These are phyloP conservation scores for Septoria linicola DNA, from an alignment of 2,329 filamentous ascomycete genomes.

Conservation along the genomic window DNA sequence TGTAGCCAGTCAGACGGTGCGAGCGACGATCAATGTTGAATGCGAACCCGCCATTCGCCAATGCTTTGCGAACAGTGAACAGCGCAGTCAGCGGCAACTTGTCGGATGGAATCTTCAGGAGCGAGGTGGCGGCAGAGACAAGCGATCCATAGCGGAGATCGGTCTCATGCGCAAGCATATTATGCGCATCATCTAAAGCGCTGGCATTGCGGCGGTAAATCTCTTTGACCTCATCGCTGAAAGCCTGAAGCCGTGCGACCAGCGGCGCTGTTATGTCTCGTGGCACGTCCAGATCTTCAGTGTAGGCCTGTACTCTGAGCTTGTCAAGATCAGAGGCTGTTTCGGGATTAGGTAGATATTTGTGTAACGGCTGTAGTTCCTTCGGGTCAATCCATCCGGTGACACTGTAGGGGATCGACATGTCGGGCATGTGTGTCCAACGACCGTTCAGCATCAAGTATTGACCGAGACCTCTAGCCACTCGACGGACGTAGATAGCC, in stretches of 20 bases:
- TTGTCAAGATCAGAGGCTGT: conserved; percentile 33
- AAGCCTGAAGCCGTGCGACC: conserved; percentile 43
- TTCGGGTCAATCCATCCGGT: conserved; percentile 49
- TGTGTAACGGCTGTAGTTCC: conserved; percentile 48
- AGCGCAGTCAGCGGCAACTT: conserved; percentile 45
- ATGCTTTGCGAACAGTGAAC: conserved; percentile 68
- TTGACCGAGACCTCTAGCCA: conserved; percentile 35
- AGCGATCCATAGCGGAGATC: conserved; percentile 51
- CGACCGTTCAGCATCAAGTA: conserved; percentile 53
- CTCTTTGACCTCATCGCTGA: conserved; percentile 47
- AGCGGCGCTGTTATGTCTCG: conserved; percentile 48
- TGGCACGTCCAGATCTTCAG: conserved; percentile 46
- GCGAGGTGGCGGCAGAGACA: conserved; percentile 45
- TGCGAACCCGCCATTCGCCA: conserved; percentile 60
- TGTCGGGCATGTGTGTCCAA: conserved; percentile 45
- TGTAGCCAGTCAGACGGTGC: conserved; percentile 57
- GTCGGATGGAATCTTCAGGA: conserved; percentile 38
- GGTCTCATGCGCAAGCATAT: conserved; percentile 45
- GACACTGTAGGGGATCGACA: conserved; percentile 50
- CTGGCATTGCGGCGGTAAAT: conserved; percentile 50
- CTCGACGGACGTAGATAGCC: conserved; percentile 49
- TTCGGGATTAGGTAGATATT: conserved; percentile 51
- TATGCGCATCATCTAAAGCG: conserved; percentile 52
- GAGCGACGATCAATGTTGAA: conserved; percentile 57
- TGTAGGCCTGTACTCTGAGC: conserved; percentile 39